phyloP scores from a whole-genome alignment of 371 early-diverging fungal species.

The Circinella minor region DNA sequence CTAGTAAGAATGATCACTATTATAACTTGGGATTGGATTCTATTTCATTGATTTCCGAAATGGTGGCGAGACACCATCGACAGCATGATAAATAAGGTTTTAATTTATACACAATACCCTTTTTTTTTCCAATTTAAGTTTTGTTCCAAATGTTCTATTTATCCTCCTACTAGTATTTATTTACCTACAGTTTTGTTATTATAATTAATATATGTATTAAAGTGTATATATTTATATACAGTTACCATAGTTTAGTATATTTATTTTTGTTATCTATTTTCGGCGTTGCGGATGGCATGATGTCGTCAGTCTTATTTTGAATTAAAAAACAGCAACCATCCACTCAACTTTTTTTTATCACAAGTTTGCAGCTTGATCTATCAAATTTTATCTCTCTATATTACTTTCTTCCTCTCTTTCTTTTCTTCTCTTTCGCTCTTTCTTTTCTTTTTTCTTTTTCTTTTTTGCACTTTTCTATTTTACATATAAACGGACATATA shows the following conservation, averaged over 20 bases:
- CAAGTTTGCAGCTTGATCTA: not conserved
- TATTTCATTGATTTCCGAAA: conserved; percentile 41
- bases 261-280: not conserved
- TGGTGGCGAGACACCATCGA: conserved; percentile 41
- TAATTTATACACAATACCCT: not conserved
- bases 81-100: not conserved
- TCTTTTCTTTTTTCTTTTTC: not conserved
- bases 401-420: conserved; percentile 5
- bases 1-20: conserved; percentile 51
- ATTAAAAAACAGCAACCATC: not conserved
- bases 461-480: not conserved
- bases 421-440: conserved; percentile 2
- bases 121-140: not conserved
- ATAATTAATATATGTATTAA: no score
- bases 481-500: not conserved
- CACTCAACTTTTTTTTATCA: not conserved
- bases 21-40: conserved; percentile 57
- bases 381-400: not conserved
- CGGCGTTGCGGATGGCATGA: conserved; percentile 4
- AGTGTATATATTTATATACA: no score
- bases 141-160: no score
- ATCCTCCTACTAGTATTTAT: no score
- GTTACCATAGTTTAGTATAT: not conserved
- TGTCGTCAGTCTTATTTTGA: conserved; percentile 1
- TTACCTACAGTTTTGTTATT: no score